Evolutionary conservation across 768 basidiomycete genomes (phyloP).

Genomic region (Hemileccinum impolitum): DNA sequence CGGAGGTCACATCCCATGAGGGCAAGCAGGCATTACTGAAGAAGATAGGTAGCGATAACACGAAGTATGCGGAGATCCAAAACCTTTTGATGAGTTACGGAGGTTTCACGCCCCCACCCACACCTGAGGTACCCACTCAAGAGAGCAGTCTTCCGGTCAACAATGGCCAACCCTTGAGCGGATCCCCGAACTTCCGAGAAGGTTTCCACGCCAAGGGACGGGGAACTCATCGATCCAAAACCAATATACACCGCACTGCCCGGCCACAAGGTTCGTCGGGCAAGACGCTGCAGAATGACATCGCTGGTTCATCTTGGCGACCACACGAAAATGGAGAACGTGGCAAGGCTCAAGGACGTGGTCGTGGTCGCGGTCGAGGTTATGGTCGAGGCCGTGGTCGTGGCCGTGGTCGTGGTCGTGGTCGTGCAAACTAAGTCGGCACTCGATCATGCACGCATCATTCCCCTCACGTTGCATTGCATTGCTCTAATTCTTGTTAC

Average conservation of each 20-base stretch:
- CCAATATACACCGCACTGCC: not conserved
- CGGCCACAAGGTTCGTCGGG: constrained; percentile 1
- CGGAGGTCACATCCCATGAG: constrained; percentile 39
- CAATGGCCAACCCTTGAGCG: constrained; percentile 11
- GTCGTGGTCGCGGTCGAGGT: constrained; percentile 39
- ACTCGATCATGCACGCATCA: constrained; percentile 1
- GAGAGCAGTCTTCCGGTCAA: constrained; percentile 11
- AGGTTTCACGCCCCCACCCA: constrained; percentile 46
- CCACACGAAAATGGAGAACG: constrained; percentile 27
- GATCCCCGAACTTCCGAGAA: constrained; percentile 4
- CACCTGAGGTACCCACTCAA: constrained; percentile 19
- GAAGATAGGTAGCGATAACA: constrained; percentile 25
- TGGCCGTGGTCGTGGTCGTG: constrained; percentile 33
- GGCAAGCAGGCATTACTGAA: constrained; percentile 25
- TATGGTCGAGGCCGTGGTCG: constrained; percentile 35
- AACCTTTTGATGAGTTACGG: constrained; percentile 52
- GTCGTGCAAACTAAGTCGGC: constrained; percentile 21
- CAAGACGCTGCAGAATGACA: constrained; percentile 10
- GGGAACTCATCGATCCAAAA: constrained; percentile 9
- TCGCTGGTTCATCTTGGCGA: constrained; percentile 7
- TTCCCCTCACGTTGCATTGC: constrained; percentile 17
- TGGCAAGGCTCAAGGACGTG: constrained; percentile 38
- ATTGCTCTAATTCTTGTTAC: constrained; percentile 20
- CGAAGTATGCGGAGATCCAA: constrained; percentile 48
- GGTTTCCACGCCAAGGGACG: constrained; percentile 9